Evolutionary conservation across 768 basidiomycete genomes (phyloP).

Genomic region (Russula sp.): DNA sequence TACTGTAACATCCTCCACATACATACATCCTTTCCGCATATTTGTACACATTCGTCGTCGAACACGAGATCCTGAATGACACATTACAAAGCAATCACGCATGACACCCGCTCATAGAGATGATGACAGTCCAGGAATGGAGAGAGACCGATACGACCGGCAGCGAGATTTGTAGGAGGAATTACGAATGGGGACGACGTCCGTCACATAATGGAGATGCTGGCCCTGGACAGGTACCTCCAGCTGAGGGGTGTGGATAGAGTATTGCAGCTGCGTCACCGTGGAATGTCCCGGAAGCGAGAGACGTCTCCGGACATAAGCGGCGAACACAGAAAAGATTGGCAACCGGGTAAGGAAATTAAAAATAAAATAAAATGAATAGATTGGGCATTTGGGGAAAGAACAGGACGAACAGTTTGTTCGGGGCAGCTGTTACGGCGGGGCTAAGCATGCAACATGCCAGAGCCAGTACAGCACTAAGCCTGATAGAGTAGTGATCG

Average conservation of each 20-base stretch:
- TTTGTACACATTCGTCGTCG: neutral
- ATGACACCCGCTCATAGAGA: neutral
- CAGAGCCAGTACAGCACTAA: no score
- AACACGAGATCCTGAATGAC: neutral
- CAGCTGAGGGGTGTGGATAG: neutral
- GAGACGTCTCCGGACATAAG: no score
- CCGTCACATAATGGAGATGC: no score
- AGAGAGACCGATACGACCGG: neutral
- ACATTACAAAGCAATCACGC: neutral
- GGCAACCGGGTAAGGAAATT: no score
- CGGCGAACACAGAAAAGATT: neutral
- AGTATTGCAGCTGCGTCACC: neutral
- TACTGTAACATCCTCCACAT: neutral
- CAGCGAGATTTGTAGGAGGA: neutral
- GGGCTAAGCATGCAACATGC: no score
- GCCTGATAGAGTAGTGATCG: no score
- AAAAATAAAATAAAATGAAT: neutral
- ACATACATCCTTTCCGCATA: neutral
- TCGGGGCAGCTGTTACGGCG: no score
- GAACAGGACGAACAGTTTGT: no score
- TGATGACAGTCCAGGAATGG: neutral
- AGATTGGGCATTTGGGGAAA: no score
- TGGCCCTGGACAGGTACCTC: neutral
- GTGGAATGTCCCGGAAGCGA: neutral
- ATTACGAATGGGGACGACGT: neutral